Evolutionary conservation across 345 rosid genomes (phyloP).

Genomic region (Odontarrhena argentea): DNA sequence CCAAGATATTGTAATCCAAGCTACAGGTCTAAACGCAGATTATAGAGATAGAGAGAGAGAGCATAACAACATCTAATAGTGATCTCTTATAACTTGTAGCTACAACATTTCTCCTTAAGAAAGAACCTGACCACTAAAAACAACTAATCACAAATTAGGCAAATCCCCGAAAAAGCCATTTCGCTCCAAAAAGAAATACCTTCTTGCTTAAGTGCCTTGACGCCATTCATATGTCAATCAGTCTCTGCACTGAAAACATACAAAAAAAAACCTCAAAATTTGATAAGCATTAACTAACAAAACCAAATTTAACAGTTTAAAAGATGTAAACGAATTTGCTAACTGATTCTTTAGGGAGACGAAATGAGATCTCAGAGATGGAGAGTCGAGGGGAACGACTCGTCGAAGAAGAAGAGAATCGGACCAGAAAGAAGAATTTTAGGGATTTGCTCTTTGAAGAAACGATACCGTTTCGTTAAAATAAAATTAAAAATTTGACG

Average conservation of each 20-base stretch:
- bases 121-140: background rate
- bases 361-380: too few species aligned
- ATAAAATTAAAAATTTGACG: background rate
- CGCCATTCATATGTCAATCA: slow-evolving; percentile 57
- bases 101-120: background rate
- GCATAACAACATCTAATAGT: background rate
- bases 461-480: too few species aligned
- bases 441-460: too few species aligned
- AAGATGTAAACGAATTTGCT: background rate
- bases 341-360: background rate
- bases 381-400: too few species aligned
- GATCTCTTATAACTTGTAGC: background rate
- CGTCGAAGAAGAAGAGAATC: too few species aligned
- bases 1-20: background rate
- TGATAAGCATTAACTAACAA: slow-evolving; percentile 9
- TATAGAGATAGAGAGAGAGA: slow-evolving; percentile 9
- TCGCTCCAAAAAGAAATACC: slow-evolving; percentile 40
- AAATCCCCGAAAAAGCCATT: background rate
- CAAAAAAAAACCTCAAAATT: slow-evolving; percentile 13
- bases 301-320: slow-evolving; percentile 14
- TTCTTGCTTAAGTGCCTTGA: slow-evolving; percentile 48
- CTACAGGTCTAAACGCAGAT: background rate
- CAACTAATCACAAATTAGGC: slow-evolving; percentile 1
- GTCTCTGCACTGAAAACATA: slow-evolving; percentile 35
- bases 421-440: too few species aligned